These are phyloP conservation scores for Cenchrus fungigraminus DNA, from an alignment of 176 grass and related monocot genomes.

Conservation along the genomic window DNA sequence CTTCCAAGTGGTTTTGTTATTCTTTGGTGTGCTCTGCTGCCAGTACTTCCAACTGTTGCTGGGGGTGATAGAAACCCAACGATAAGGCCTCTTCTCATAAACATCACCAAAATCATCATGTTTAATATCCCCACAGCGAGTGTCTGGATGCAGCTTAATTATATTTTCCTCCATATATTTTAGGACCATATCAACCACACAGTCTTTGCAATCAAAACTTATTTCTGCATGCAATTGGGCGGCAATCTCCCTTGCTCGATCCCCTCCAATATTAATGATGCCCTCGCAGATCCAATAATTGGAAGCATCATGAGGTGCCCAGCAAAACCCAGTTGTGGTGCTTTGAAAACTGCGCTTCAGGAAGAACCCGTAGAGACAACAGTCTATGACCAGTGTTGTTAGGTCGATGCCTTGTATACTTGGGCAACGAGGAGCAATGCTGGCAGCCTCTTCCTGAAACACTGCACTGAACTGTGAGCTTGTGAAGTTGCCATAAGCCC, in stretches of 20 bases:
- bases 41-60: too few relatives aligned
- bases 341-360: not conserved
- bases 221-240: not conserved
- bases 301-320: not conserved
- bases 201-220: not conserved
- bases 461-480: not conserved
- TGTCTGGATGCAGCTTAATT: too few relatives aligned
- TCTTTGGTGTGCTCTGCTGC: too few relatives aligned
- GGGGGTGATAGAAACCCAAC: not conserved
- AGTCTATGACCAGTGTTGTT: not conserved
- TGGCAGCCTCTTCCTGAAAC: not conserved
- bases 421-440: not conserved
- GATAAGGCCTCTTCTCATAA: not conserved
- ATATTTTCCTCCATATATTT: fast-evolving
- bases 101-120: too few relatives aligned
- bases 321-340: not conserved
- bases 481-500: not conserved
- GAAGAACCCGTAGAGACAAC: not conserved
- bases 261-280: not conserved
- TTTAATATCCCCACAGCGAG: too few relatives aligned
- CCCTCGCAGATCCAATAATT: slow-evolving; percentile 34
- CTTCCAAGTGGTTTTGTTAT: too few relatives aligned
- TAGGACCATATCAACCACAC: fast-evolving
- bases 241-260: not conserved
- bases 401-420: not conserved